Conservation (phyloP, 768 basidiomycete genomes). For the Strobilomyces dryophilus region DNA sequence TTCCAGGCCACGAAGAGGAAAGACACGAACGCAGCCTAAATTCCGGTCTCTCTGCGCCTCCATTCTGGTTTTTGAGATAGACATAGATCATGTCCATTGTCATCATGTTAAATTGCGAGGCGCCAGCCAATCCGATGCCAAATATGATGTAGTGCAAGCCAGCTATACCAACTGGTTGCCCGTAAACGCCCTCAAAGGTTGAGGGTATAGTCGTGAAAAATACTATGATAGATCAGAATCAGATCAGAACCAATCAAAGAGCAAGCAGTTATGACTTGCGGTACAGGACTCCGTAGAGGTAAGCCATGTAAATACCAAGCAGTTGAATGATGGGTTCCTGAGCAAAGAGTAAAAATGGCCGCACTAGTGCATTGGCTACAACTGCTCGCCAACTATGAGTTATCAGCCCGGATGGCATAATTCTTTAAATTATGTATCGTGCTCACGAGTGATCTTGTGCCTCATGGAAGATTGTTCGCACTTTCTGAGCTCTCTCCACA, state of each 20-base stretch:
- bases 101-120: slow-evolving; percentile 52
- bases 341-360: slow-evolving; percentile 65
- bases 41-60: slow-evolving; percentile 53
- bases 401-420: neutral
- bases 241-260: neutral
- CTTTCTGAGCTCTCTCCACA: slow-evolving; percentile 40
- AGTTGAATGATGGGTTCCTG: slow-evolving; percentile 66
- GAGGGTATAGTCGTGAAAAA: slow-evolving; percentile 61
- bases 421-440: neutral
- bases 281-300: slow-evolving; percentile 62
- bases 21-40: slow-evolving; percentile 42
- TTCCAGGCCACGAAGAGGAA: neutral
- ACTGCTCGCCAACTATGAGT: slow-evolving; percentile 46
- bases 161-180: slow-evolving; percentile 50
- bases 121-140: slow-evolving; percentile 53
- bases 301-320: slow-evolving; percentile 64
- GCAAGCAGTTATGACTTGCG: slow-evolving; percentile 32
- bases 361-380: slow-evolving; percentile 48
- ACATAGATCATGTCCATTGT: slow-evolving; percentile 54
- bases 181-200: slow-evolving; percentile 55
- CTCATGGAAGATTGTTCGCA: slow-evolving; percentile 48
- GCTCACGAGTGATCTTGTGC: slow-evolving; percentile 42
- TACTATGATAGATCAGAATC: slow-evolving; percentile 43
- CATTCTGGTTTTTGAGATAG: slow-evolving; percentile 46
- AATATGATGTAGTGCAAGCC: slow-evolving; percentile 71